A percentile compares a stretch with the other conserved stretches of the same genome.
Evolutionary conservation across 306 rosid species (phyloP).

Genomic region (Ziziphus jujuba): DNA sequence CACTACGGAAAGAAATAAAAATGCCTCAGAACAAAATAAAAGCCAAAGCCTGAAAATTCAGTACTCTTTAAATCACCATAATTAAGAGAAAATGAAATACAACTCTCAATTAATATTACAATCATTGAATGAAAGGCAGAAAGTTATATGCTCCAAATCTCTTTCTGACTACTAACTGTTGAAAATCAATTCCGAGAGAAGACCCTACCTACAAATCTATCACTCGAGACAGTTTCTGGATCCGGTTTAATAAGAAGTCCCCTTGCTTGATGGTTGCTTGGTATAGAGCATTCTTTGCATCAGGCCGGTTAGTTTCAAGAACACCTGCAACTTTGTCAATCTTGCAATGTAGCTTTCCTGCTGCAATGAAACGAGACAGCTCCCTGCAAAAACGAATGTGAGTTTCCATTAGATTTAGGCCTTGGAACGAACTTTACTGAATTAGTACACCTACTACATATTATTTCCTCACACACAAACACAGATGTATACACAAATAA

Average conservation of each 20-base stretch:
- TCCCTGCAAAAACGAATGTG: conserved; percentile 61
- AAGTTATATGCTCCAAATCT: conserved; percentile 14
- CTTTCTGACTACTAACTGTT: conserved; percentile 15
- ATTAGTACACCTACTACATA: neutral
- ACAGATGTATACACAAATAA: neutral
- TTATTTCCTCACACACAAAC: neutral
- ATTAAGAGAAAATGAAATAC: conserved; percentile 6
- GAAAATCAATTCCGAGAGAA: conserved; percentile 2
- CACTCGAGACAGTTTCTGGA: conserved; percentile 92
- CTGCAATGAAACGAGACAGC: conserved; percentile 92
- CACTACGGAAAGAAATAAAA: neutral
- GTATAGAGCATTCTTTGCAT: conserved; percentile 92
- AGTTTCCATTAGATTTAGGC: neutral
- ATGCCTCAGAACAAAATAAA: neutral
- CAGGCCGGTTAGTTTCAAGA: conserved; percentile 91
- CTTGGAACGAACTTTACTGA: neutral
- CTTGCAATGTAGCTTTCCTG: conserved; percentile 97
- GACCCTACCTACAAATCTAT: conserved; percentile 56
- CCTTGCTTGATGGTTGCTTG: conserved; percentile 98
- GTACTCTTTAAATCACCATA: neutral
- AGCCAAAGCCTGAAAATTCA: conserved; percentile 3
- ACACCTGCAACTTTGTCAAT: conserved; percentile 96
- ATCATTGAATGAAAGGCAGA: conserved; percentile 17
- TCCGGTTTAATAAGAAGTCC: conserved; percentile 88
- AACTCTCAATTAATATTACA: conserved; percentile 7